A percentile compares a stretch with the other conserved stretches of the same genome.
These are phyloP conservation scores for Orbilia blumenaviensis DNA, from an alignment of 2,329 filamentous ascomycete species.

Conservation along the genomic window DNA sequence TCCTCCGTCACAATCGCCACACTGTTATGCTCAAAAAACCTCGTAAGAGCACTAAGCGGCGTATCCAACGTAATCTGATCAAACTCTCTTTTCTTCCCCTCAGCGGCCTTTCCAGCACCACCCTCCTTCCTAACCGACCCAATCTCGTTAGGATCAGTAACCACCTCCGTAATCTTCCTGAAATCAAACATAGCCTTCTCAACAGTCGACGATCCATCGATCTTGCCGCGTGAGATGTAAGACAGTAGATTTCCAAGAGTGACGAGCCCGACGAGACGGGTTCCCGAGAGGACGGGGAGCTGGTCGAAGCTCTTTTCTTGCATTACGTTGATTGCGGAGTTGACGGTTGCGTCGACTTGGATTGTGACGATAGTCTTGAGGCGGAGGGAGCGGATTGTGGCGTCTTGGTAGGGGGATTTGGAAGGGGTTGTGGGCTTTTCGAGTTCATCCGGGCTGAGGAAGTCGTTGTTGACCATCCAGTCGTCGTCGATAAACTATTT, in stretches of 20 bases:
- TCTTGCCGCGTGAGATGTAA: constrained; percentile 85
- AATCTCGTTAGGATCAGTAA: constrained; percentile 82
- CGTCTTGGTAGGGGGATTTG: constrained; percentile 71
- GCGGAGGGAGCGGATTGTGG: constrained; percentile 81
- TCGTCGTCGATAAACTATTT: constrained; percentile 92
- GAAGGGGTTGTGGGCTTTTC: constrained; percentile 61
- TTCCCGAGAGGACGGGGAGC: constrained; percentile 82
- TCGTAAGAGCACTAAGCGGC: constrained; percentile 80
- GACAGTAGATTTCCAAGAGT: constrained; percentile 94
- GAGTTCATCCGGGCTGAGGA: constrained; percentile 70
- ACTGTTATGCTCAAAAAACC: constrained; percentile 98
- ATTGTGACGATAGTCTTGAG: constrained; percentile 94
- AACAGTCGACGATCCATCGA: constrained; percentile 76
- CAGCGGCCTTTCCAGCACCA: constrained; percentile 45
- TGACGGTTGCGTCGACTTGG: constrained; percentile 73
- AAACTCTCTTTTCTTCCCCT: constrained; percentile 73
- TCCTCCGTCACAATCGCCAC: constrained; percentile 92
- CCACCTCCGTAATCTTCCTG: constrained; percentile 82
- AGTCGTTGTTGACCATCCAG: constrained; percentile 96
- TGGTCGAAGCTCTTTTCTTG: constrained; percentile 98
- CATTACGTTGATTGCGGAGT: constrained; percentile 96
- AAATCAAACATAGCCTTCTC: constrained; percentile 98
- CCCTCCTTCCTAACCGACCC: constrained; percentile 59
- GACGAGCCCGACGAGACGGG: constrained; percentile 85
- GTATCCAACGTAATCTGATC: constrained; percentile 95